These are phyloP conservation scores for Lasiosphaeria miniovina DNA, from an alignment of 495 filamentous ascomycete genomes.

Conservation along the genomic window DNA sequence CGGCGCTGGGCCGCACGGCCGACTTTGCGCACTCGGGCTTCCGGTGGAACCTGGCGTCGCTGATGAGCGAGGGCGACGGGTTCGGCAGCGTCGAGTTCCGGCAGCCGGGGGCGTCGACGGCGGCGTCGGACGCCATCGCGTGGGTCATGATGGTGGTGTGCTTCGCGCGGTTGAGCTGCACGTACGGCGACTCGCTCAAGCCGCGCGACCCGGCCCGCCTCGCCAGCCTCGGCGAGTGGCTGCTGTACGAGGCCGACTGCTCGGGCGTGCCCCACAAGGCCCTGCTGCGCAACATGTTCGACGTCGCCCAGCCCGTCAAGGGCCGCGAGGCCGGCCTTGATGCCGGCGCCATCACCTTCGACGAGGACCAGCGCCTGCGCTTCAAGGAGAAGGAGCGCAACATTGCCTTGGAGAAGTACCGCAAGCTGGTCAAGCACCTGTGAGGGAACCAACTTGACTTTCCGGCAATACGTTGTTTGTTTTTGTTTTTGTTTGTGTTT, in stretches of 20 bases:
- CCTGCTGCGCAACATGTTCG: conserved; percentile 18
- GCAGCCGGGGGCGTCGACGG: conserved; percentile 22
- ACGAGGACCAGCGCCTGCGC: conserved; percentile 2
- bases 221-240: conserved; percentile 31
- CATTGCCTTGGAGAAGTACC: conserved; percentile 20
- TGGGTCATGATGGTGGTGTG: conserved; percentile 32
- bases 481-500: not conserved
- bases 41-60: conserved; percentile 26
- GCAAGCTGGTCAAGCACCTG: conserved; percentile 8
- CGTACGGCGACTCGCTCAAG: conserved; percentile 13
- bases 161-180: conserved; percentile 26
- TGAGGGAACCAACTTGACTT: not conserved
- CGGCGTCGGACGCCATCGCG: conserved; percentile 15
- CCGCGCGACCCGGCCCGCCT: conserved; percentile 14
- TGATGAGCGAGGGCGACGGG: conserved; percentile 9
- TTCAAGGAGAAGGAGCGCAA: conserved; percentile 18
- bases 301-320: not conserved
- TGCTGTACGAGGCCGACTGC: conserved; percentile 32
- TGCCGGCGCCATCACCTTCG: not conserved
- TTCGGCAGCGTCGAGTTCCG: conserved; percentile 29
- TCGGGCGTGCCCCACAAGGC: conserved; percentile 13
- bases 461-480: not conserved
- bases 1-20: conserved; percentile 12
- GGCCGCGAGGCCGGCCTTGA: not conserved
- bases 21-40: conserved; percentile 24